Evolutionary conservation across 495 filamentous ascomycete genomes (phyloP), one percentile per base, ranked within the genome.

Genomic region (Sphaerosporella brunnea): DNA sequence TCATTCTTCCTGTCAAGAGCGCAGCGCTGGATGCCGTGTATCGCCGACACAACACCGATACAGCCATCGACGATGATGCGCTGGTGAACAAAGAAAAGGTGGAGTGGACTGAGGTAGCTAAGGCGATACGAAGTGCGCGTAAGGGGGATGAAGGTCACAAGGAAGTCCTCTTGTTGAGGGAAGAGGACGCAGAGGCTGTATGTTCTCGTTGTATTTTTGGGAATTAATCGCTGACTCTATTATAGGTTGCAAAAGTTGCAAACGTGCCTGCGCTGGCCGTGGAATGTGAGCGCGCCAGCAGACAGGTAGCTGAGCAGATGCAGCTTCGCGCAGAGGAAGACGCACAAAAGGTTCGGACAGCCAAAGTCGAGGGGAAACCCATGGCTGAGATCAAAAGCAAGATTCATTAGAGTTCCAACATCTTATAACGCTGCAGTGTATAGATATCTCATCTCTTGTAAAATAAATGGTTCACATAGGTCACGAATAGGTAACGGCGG

Each of bases 221-320:
- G n/a, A 10, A 23, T 3, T 34, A 20, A 37, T 37, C 73, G 69
- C 71, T 50, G 69, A 78, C 50, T 41, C 18, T 21, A 20, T n/a
- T 10, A 44, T 30, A 72, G 52, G 71, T 96, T 47, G 78, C 82
- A 16, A 64, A 76, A 36, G 70, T 75, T 0, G 64, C 90, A n/a
- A 70, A 83, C 8, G 68, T 93, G 20, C 85, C 88, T 0, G 82
- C 84, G 45, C 73, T 96, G 45, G 78, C 79, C 42, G 64, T 82
- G n/a, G 90, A 96, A 64, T 76, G 93, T 1, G 85, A 95, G 56
- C 69, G 88, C 23, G 88, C 88, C 2, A 80, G 90, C 30, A 74
- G 80, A 67, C 88, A 96, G 67, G 82, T 95, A 1, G 74, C 85
- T 56, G 73, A 70, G 48, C 70, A 74, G 30, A 64, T 88, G 45